A percentile compares a stretch with the other conserved stretches of the same genome.
phyloP scores from a whole-genome alignment of 164 flowering plant species.

The Tetracentron sinense region DNA sequence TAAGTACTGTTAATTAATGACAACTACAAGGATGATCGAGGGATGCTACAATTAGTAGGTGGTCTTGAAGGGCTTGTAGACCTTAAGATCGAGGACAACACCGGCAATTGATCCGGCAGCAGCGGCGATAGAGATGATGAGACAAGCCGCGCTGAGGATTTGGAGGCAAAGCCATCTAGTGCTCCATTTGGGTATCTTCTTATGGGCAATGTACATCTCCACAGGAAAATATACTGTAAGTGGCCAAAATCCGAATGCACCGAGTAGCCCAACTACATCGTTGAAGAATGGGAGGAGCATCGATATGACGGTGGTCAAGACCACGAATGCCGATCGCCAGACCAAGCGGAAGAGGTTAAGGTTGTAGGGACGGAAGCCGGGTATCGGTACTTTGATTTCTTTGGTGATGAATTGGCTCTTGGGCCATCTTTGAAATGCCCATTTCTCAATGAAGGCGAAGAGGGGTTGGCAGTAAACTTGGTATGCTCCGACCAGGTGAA shows the following conservation, averaged over 20 bases:
- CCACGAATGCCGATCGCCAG: slow-evolving; percentile 56
- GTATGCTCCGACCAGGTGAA: slow-evolving; percentile 72
- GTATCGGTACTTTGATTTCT: slow-evolving; percentile 36
- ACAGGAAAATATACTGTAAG: slow-evolving; percentile 71
- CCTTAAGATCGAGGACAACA: slow-evolving; percentile 41
- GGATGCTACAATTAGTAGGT: slow-evolving; percentile 20
- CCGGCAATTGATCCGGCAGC: slow-evolving; percentile 67
- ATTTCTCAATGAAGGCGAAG: slow-evolving; percentile 55
- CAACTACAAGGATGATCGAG: neutral
- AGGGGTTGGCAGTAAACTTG: slow-evolving; percentile 69
- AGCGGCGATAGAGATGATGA: slow-evolving; percentile 52
- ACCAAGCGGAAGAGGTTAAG: slow-evolving; percentile 56
- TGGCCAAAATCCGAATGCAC: slow-evolving; percentile 77
- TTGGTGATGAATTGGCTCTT: slow-evolving; percentile 40
- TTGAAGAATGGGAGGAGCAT: slow-evolving; percentile 82
- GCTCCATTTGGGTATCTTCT: slow-evolving; percentile 55
- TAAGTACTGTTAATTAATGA: neutral
- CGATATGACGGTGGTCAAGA: slow-evolving; percentile 50
- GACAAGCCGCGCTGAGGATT: slow-evolving; percentile 50
- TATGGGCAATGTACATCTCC: slow-evolving; percentile 67
- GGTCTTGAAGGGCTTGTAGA: slow-evolving; percentile 42
- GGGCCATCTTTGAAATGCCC: slow-evolving; percentile 33
- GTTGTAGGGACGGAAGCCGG: slow-evolving; percentile 28
- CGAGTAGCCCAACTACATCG: slow-evolving; percentile 61
- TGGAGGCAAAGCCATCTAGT: slow-evolving; percentile 58